These are phyloP conservation scores for Silene uniflora DNA, from an alignment of 148 eudicot genomes.

Conservation along the genomic window DNA sequence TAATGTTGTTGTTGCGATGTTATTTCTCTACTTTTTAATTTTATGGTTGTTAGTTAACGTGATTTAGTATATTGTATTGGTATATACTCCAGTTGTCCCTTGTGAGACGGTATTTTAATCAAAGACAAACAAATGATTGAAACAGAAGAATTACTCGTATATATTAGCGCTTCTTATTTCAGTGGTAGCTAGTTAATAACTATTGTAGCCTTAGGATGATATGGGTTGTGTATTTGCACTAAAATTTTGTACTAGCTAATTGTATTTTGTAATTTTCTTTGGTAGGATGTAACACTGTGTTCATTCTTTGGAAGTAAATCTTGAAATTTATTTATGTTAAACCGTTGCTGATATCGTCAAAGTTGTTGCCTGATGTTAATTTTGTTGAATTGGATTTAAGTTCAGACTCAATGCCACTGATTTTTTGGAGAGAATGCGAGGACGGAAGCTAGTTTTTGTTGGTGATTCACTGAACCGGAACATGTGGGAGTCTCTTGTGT, in stretches of 20 bases:
- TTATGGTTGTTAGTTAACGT: background rate
- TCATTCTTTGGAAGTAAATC: background rate
- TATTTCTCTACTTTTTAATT: background rate
- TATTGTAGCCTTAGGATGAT: background rate
- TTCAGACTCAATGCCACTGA: constrained; percentile 65
- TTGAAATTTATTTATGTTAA: background rate
- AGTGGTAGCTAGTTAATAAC: background rate
- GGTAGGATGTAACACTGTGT: background rate
- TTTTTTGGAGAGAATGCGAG: constrained; percentile 74
- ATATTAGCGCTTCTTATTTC: constrained; percentile 3
- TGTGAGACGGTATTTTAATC: too few species aligned
- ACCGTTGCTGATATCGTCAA: too few species aligned
- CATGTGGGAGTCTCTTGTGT: constrained; percentile 98
- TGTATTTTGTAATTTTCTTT: background rate
- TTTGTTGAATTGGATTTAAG: background rate
- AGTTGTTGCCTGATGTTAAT: too few species aligned
- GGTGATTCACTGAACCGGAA: constrained; percentile 91
- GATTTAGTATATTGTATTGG: too few species aligned
- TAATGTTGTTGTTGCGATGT: too few species aligned
- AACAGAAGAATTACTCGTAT: too few species aligned
- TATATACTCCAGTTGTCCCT: too few species aligned
- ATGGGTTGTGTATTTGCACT: background rate
- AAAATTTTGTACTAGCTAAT: background rate
- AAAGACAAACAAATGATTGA: too few species aligned
- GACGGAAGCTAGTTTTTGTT: constrained; percentile 66